Base-by-base conservation (phyloP, 345 rosid species). In the Corymbia maculata region DNA sequence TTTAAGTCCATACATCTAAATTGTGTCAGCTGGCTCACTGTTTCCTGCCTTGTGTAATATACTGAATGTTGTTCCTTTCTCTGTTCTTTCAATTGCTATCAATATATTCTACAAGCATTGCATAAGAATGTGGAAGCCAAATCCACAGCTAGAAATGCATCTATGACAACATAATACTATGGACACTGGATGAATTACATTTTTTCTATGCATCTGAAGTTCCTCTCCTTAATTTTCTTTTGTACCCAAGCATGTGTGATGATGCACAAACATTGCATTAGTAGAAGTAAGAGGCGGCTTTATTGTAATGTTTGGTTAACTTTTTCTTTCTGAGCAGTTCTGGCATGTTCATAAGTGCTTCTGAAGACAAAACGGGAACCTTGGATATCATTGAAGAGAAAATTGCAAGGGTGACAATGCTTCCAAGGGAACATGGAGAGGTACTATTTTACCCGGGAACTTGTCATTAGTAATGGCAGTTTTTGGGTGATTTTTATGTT, bases 351-450 rank as follows among this genome's bases (percentile, higher is more conserved):
- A 61, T 95, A 21, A 68, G 88, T 88, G 93, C 94, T 45, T 85
- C 92, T 52, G 94, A 94, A 85, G 96, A 95, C 57, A 68, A 90
- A 85, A 89, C 90, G 32, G 97, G 96, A 84, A 51, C 92, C 86
- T 88, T 95, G 91, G 95, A 90, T 86, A 87, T 87, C 51, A 89
- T 95, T 21, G 97, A 96, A 89, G 94, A 94, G 90, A 95, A 93
- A 89, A 95, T 96, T 92, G 94, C 97, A 8, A 91, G 88, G 85
- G 97, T 90, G 82, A 94, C 94, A 19, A 94, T 88, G 94, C 52
- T 95, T 89, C 97, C 95, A 6, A 93, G 86, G 79, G 66, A 52
- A 88, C 59, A 94, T 90, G 93, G 94, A 85, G 97, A 96, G 94
- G 98, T 94, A 90, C 49, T 42, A 49, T 85, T 17, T 32, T 11